Conservation (phyloP, 1,139 yeast genomes). For the Debaryomyces robertsiae region DNA sequence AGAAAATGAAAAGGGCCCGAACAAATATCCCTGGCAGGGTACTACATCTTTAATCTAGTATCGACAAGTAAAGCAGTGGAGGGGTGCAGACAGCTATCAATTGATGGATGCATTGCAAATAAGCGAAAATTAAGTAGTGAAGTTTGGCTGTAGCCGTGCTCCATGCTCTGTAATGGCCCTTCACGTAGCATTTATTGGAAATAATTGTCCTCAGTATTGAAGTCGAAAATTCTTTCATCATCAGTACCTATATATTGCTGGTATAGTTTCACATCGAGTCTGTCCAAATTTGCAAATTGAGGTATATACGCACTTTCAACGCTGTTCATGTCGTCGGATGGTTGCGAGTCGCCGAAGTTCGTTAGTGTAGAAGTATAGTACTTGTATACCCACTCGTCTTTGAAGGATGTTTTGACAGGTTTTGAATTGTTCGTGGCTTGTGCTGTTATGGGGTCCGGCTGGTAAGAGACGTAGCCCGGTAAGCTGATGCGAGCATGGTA, state of each 20-base stretch:
- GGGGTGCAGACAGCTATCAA: too few species aligned
- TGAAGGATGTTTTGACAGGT: slow-evolving; percentile 2
- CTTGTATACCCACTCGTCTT: slow-evolving; percentile 12
- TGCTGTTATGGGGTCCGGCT: neutral
- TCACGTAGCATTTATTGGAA: slow-evolving; percentile 17
- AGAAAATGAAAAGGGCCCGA: too few species aligned
- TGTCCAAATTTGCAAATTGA: slow-evolving; percentile 14
- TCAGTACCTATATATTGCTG: slow-evolving; percentile 30
- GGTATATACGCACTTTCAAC: slow-evolving; percentile 18
- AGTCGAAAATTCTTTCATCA: slow-evolving; percentile 24
- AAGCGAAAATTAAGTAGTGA: too few species aligned
- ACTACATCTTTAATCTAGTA: too few species aligned
- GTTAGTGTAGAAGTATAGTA: slow-evolving; percentile 10
- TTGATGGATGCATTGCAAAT: too few species aligned
- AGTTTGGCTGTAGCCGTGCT: too few species aligned
- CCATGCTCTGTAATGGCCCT: too few species aligned
- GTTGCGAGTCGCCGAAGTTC: slow-evolving; percentile 7
- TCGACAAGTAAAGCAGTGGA: too few species aligned
- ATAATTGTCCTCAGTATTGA: slow-evolving; percentile 35
- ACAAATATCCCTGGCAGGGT: too few species aligned
- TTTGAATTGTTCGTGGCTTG: slow-evolving; percentile 8
- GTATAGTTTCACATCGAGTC: slow-evolving; percentile 26
- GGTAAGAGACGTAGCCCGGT: neutral
- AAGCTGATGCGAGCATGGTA: slow-evolving; percentile 12
- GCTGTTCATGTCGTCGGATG: slow-evolving; percentile 20